These are phyloP conservation scores for Cryptococcus sp. DNA, from an alignment of 1,284 basidiomycete genomes.

Conservation along the genomic window DNA sequence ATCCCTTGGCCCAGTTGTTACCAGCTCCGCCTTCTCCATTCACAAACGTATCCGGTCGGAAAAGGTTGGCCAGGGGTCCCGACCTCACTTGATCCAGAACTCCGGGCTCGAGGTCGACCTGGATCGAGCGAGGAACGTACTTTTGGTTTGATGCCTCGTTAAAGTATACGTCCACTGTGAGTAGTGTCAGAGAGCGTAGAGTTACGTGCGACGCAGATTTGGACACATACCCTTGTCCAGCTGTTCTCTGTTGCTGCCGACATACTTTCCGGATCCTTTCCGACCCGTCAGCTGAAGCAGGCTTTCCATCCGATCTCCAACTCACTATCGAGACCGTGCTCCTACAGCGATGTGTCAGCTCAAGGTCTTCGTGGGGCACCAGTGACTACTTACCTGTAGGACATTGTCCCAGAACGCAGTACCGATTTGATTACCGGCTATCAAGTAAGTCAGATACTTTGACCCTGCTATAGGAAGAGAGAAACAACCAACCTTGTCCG, in stretches of 20 bases:
- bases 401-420: conserved; percentile 52
- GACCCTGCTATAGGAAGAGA: neutral
- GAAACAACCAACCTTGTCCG: conserved; percentile 26
- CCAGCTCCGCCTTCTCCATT: conserved; percentile 64
- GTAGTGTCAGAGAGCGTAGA: neutral
- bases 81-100: conserved; percentile 74
- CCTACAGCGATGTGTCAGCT: conserved; percentile 28
- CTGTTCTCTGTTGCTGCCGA: conserved; percentile 44
- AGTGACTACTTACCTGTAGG: conserved; percentile 35
- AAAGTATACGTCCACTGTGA: conserved; percentile 52
- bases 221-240: conserved; percentile 38
- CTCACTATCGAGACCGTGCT: conserved; percentile 48
- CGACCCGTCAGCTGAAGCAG: conserved; percentile 2
- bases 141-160: conserved; percentile 48
- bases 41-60: conserved; percentile 86
- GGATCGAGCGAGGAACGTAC: conserved; percentile 91
- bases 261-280: conserved; percentile 42
- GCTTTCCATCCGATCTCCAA: conserved; percentile 2
- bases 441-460: neutral
- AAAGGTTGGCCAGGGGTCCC: conserved; percentile 60
- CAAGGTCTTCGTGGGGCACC: neutral
- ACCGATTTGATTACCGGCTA: conserved; percentile 50
- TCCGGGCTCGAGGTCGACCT: conserved; percentile 88
- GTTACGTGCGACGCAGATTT: too few species aligned
- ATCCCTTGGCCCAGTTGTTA: conserved; percentile 55